Base-by-base conservation (phyloP, 2,329 filamentous ascomycete species). In the Beauveria sp. region DNA sequence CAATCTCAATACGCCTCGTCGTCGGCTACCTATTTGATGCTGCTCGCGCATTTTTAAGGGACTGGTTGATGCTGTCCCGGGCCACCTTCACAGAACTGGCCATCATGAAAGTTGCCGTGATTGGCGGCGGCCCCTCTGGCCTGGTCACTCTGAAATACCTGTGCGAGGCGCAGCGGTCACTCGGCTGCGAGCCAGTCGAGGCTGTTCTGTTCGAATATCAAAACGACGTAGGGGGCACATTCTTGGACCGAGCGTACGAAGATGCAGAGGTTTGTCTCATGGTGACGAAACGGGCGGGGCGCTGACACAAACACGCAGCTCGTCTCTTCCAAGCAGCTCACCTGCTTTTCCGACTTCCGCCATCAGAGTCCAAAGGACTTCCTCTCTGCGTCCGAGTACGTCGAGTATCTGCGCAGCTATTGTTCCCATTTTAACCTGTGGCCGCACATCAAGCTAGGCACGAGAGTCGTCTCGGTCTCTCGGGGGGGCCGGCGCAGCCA, bases 261-360 rank as follows among this genome's bases (percentile, higher is more conserved):
- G 41, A 44, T n/a, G 41, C 41, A 20, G 41, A 44, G 41, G 41
- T 44, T 22, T 1, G n/a, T 44, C 41, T 5, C 41, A 44, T 6
- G 1, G 40, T 1, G 1, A 3, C 2, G n/a, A n/a, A n/a, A n/a
- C 14, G 40, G 16, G 16, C 40, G 14, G 40, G 18, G 1, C 0
- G 40, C 40, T 41, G 40, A 41, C 40, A 41, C 2, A 2, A 0
- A 28, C 1, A 28, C n/a, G n/a, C 1, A 28, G 28, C 66, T 75
- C 41, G 30, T 30, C 30, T 30, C 40, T 1, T 79, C 76, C 4
- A 78, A 76, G 63, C 76, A 78, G 46, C 70, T 81, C 20, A 80
- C 77, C 0, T 69, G 73, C 6, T 80, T 80, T 64, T 80, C 77
- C 1, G 77, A 80, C 63, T 76, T 76, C 60, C 70, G 77, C 7